Percentiles rank a stretch among this genome's conserved stretches.
Evolutionary conservation across 495 filamentous ascomycete species (phyloP).

Genomic region (Aspergillus bertholletiae): DNA sequence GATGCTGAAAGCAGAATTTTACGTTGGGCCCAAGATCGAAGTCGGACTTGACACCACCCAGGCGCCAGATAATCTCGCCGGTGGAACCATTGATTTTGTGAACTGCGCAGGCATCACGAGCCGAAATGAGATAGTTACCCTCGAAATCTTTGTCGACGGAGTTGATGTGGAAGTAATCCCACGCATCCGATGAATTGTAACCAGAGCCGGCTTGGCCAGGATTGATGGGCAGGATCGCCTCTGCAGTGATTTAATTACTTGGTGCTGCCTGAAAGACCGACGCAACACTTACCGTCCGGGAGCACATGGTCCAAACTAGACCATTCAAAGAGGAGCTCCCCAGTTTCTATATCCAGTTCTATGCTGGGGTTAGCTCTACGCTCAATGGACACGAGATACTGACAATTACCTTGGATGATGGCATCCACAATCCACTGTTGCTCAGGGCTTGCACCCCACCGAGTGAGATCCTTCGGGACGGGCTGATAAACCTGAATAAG

Average conservation of each 20-base stretch:
- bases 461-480: conserved; percentile 28
- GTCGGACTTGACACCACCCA: conserved; percentile 44
- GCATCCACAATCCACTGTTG: conserved; percentile 45
- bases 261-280: background rate
- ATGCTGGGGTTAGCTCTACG: background rate
- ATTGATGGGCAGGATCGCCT: conserved; percentile 49
- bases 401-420: conserved; percentile 32
- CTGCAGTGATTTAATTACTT: conserved; percentile 18
- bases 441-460: conserved; percentile 32
- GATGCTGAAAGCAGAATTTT: conserved; percentile 57
- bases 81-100: conserved; percentile 54
- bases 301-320: conserved; percentile 37
- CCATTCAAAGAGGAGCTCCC: conserved; percentile 41
- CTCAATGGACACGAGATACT: background rate
- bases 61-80: conserved; percentile 55
- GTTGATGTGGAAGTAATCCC: conserved; percentile 41
- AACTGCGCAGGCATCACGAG: conserved; percentile 50
- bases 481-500: conserved; percentile 41
- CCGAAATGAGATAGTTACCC: conserved; percentile 55
- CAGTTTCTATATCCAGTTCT: conserved; percentile 38
- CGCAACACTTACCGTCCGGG: conserved; percentile 35
- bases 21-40: conserved; percentile 39
- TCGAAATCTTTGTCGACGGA: conserved; percentile 33
- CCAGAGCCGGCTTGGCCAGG: conserved; percentile 51
- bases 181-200: conserved; percentile 39